Evolutionary conservation across 2,329 filamentous ascomycete species (phyloP).

Genomic region (Clonostachys solani): DNA sequence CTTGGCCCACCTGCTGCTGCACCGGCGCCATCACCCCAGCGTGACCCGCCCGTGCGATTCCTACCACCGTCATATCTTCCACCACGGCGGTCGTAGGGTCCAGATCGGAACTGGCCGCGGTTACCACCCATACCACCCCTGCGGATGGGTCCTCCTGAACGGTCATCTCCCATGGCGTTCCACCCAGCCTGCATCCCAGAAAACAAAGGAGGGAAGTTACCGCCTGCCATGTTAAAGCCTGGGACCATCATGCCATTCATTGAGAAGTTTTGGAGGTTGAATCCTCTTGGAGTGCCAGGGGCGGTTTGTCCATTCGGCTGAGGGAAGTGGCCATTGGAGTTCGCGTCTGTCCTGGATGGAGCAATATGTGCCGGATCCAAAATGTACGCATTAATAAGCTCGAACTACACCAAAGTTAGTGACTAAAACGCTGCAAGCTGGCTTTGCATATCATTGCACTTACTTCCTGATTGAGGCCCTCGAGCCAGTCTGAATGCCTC

Average conservation of each 20-base stretch:
- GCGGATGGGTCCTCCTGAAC: conserved; percentile 66
- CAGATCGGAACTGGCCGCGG: conserved; percentile 56
- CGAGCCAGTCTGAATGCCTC: conserved; percentile 84
- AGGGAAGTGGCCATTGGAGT: conserved; percentile 94
- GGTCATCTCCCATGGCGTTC: conserved; percentile 46
- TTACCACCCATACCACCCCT: conserved; percentile 54
- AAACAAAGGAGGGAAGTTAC: conserved; percentile 51
- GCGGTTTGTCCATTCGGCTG: conserved; percentile 70
- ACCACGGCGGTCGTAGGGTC: conserved; percentile 70
- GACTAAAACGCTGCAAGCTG: background rate
- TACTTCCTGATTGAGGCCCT: conserved; percentile 78
- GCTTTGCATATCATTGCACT: conserved; percentile 22
- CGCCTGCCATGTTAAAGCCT: conserved; percentile 47
- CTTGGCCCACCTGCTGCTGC: conserved; percentile 76
- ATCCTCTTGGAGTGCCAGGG: conserved; percentile 84
- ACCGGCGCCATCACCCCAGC: conserved; percentile 73
- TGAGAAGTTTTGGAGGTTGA: conserved; percentile 74
- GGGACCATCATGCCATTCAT: conserved; percentile 59
- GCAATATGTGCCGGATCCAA: conserved; percentile 93
- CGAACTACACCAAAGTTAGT: conserved; percentile 50
- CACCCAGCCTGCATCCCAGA: conserved; percentile 41
- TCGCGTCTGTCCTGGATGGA: conserved; percentile 87
- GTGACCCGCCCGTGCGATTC: conserved; percentile 47
- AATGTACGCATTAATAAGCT: conserved; percentile 90
- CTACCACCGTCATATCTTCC: conserved; percentile 47